Conservation (phyloP, 345 rosid genomes). For the Mercurialis annua region DNA sequence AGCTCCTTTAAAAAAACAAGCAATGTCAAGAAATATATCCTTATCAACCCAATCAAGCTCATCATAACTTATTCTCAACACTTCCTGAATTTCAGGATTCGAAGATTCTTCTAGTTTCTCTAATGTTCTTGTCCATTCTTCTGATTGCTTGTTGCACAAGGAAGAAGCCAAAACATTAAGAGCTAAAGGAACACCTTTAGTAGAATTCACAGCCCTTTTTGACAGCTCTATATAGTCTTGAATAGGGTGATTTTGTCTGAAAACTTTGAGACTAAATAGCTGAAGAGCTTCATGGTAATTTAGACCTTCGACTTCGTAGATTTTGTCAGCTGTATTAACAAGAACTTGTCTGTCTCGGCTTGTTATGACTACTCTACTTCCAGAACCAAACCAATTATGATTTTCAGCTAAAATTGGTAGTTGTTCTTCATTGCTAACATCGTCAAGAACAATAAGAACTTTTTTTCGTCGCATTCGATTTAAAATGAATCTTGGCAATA, state of each 20-base stretch:
- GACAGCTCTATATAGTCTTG: neutral
- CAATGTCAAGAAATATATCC: constrained; percentile 26
- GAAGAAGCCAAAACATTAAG: constrained; percentile 16
- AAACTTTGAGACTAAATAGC: constrained; percentile 14
- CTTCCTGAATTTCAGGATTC: constrained; percentile 9
- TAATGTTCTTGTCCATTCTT: constrained; percentile 12
- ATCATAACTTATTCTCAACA: constrained; percentile 19
- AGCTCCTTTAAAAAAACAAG: constrained; percentile 13
- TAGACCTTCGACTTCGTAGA: constrained; percentile 12
- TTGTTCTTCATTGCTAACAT: constrained; percentile 10
- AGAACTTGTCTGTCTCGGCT: constrained; percentile 20
- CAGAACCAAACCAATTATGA: constrained; percentile 13
- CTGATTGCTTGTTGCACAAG: constrained; percentile 2
- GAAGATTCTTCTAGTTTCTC: constrained; percentile 11
- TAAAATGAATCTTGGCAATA: neutral
- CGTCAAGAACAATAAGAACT: constrained; percentile 15
- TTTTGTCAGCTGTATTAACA: neutral
- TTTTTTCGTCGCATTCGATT: constrained; percentile 4
- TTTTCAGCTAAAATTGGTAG: constrained; percentile 1
- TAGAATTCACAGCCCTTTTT: constrained; percentile 2
- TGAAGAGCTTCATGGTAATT: constrained; percentile 11
- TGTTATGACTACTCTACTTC: constrained; percentile 22
- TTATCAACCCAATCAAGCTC: constrained; percentile 11
- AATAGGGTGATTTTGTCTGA: constrained; percentile 9
- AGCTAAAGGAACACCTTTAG: constrained; percentile 22